These are phyloP conservation scores for Bipolaris gigantea DNA, from an alignment of 2,329 filamentous ascomycete species.

Conservation along the genomic window DNA sequence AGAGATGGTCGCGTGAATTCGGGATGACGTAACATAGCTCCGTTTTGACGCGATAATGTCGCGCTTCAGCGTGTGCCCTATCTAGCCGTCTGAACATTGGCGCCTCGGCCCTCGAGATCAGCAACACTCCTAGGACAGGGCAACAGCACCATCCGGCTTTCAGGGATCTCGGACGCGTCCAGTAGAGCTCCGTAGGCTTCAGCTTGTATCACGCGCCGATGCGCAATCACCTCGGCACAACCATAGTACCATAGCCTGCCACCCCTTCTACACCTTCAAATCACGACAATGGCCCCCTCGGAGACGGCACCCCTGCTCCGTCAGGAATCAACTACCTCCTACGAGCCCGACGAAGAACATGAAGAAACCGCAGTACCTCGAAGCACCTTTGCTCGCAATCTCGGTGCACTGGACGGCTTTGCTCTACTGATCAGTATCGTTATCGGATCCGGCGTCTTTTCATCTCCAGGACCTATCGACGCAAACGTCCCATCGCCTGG, in stretches of 20 bases:
- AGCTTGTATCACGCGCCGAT: not conserved
- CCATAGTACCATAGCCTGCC: not conserved
- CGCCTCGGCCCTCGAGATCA: not conserved
- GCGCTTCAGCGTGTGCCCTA: not conserved
- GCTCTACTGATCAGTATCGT: constrained; percentile 66
- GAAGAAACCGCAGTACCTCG: constrained; percentile 18
- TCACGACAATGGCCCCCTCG: constrained; percentile 23
- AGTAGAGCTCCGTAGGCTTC: not conserved
- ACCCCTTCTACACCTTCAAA: not conserved
- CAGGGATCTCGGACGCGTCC: not conserved
- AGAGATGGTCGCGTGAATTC: not conserved
- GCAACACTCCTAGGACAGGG: not conserved
- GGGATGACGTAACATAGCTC: constrained; percentile 8
- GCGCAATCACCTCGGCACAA: constrained; percentile 1
- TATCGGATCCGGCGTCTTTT: constrained; percentile 67
- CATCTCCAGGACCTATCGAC: constrained; percentile 65
- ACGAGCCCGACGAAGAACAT: constrained; percentile 16
- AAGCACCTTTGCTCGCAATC: constrained; percentile 39
- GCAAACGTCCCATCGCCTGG: constrained; percentile 66
- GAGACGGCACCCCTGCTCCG: constrained; percentile 31
- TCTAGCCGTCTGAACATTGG: not conserved
- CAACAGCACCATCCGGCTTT: not conserved
- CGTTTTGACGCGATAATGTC: constrained; percentile 9
- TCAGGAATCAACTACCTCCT: constrained; percentile 10
- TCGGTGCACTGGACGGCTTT: constrained; percentile 48